Evolutionary conservation across 2,329 filamentous ascomycete genomes (phyloP).

Genomic region (Pseudogymnoascus sp.): DNA sequence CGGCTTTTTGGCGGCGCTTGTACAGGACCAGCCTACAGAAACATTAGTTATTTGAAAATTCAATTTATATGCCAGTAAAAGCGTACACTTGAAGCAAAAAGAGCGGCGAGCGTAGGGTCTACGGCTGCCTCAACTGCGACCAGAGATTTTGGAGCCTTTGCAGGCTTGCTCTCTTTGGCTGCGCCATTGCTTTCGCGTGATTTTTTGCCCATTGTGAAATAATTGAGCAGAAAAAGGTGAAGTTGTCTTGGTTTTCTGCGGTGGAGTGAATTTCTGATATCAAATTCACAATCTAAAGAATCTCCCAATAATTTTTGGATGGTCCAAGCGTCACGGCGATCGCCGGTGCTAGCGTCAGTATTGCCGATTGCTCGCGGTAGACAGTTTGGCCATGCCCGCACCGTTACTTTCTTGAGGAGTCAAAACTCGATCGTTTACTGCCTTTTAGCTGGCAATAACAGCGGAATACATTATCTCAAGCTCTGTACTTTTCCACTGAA

Average conservation of each 20-base stretch:
- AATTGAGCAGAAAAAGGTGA: constrained; percentile 6
- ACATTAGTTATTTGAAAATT: constrained; percentile 10
- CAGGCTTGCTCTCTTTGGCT: constrained; percentile 17
- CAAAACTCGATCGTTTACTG: not conserved
- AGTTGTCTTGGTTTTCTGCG: constrained; percentile 7
- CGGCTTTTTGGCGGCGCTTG: constrained; percentile 27
- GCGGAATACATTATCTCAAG: constrained; percentile 2
- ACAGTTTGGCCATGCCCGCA: constrained; percentile 8
- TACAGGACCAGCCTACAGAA: constrained; percentile 29
- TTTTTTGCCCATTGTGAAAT: constrained; percentile 25
- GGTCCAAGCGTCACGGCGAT: constrained; percentile 8
- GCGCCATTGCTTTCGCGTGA: constrained; percentile 20
- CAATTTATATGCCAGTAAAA: not conserved
- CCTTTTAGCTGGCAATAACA: constrained; percentile 8
- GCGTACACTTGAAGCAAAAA: constrained; percentile 68
- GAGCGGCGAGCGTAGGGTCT: constrained; percentile 60
- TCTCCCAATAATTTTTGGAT: constrained; percentile 10
- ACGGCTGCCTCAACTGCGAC: constrained; percentile 40
- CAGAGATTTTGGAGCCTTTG: constrained; percentile 26
- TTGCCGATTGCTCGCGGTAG: constrained; percentile 9
- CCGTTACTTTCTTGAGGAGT: constrained; percentile 5
- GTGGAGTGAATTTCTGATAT: constrained; percentile 6
- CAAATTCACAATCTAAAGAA: constrained; percentile 10
- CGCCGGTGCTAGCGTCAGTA: constrained; percentile 7
- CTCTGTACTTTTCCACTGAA: not conserved